Percentiles rank a stretch among this genome's conserved stretches.
These are phyloP conservation scores for Liriodendron chinense DNA, from an alignment of 164 flowering plant genomes.

Conservation along the genomic window DNA sequence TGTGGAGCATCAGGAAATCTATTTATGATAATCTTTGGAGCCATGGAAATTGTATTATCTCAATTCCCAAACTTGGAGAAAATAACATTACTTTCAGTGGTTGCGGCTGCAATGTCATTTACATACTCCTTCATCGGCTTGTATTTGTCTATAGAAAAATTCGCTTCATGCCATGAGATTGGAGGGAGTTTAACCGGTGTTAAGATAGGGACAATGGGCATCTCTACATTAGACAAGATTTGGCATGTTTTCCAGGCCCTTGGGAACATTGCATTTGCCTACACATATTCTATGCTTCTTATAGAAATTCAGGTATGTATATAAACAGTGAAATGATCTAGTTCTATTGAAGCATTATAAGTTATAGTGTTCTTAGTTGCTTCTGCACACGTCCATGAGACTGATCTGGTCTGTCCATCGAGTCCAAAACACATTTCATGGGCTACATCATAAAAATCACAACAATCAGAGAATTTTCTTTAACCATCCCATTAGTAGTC, in stretches of 20 bases:
- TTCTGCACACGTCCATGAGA: not conserved
- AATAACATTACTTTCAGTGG: conserved; percentile 29
- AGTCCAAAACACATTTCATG: too few relatives aligned
- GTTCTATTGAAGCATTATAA: too few relatives aligned
- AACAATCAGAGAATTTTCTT: too few relatives aligned
- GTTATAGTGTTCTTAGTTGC: too few relatives aligned
- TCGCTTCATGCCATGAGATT: conserved; percentile 15
- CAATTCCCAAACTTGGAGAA: conserved; percentile 45
- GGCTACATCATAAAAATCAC: not conserved
- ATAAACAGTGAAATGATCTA: too few relatives aligned
- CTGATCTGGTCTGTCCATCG: not conserved
- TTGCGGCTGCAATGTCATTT: conserved; percentile 34
- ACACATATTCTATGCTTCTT: conserved; percentile 28
- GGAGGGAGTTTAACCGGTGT: conserved; percentile 26
- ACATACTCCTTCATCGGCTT: conserved; percentile 27
- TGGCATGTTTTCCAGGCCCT: conserved; percentile 39
- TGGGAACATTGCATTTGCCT: conserved; percentile 48
- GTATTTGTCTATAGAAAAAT: conserved; percentile 19
- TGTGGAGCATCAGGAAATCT: conserved; percentile 25
- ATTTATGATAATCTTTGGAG: conserved; percentile 33
- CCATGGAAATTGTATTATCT: conserved; percentile 29
- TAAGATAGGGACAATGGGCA: conserved; percentile 7
- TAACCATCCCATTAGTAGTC: too few relatives aligned
- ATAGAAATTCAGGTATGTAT: conserved; percentile 41
- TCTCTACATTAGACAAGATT: conserved; percentile 19